Evolutionary conservation across 2,329 filamentous ascomycete species (phyloP), one percentile per base, ranked within the genome.

Genomic region (Hymenoscyphus salicellus): DNA sequence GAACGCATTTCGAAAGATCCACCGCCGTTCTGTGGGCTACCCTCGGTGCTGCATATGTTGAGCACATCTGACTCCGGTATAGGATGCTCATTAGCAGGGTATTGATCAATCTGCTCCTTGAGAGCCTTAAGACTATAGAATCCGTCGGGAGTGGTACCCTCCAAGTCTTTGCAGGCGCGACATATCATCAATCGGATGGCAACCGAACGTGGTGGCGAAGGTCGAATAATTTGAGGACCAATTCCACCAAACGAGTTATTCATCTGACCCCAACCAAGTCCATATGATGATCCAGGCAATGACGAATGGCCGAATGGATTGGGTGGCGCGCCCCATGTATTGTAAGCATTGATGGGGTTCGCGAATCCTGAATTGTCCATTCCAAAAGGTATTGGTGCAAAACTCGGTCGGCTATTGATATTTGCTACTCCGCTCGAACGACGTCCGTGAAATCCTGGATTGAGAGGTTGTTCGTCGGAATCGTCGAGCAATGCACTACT

Each of bases 401-500:
- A 76, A 32, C 62, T 69, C 58, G 72, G 73, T 61, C 74, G 66
- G 5, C 52, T 58, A 60, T 55, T 65, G 17, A 70, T 55, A 52
- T 68, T 72, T 20, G 72, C 72, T 28, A 71, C 71, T 32, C 64
- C 72, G 68, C 73, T 74, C 26, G 72, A 71, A 23, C 77, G 73
- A 73, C 74, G 63, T 66, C 72, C 63, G 69, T 72, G 80, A 74
- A 62, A 69, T 70, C 63, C 78, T 73, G 64, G 66, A 65, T 65
- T 77, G 73, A 70, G 79, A 67, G 78, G 84, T 74, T 81, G 89
- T 26, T 61, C 60, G 78, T 81, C 91, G 72, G 77, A 88, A 73
- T 96, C 93, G 66, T 89, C 89, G 57, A 98, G 81, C 14, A 99
- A 81, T 14, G 93, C 95, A 72, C 92, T 93, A 77, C 94, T 98